Percentiles rank a stretch among this genome's conserved stretches.
Evolutionary conservation across 164 flowering plant species (phyloP).

Genomic region (Dillenia suffruticosa): DNA sequence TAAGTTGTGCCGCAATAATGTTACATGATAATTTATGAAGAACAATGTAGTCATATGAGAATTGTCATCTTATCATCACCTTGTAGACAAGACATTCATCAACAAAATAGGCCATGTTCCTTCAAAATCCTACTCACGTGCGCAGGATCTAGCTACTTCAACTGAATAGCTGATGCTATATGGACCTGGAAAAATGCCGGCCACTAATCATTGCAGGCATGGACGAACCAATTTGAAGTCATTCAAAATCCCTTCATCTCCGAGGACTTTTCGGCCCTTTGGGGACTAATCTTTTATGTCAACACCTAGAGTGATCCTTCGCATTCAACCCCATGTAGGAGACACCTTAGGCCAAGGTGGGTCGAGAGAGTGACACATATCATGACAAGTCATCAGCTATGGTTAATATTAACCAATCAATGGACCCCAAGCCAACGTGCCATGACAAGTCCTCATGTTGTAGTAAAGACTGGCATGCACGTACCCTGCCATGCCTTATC

Average conservation of each 20-base stretch:
- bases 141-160: too few relatives aligned
- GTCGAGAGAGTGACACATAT: conserved; percentile 8
- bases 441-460: conserved; percentile 21
- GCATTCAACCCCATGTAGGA: not conserved
- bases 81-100: too few relatives aligned
- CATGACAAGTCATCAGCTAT: not conserved
- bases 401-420: not conserved
- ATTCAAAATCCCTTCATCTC: conserved; percentile 23
- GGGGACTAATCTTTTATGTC: not conserved
- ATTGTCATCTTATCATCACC: too few relatives aligned
- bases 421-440: conserved; percentile 21
- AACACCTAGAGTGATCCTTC: not conserved
- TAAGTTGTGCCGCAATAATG: too few relatives aligned
- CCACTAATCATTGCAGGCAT: conserved; percentile 24
- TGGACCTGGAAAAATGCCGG: conserved; percentile 16
- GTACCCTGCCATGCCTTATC: conserved; percentile 19
- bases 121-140: too few relatives aligned
- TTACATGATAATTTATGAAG: too few relatives aligned
- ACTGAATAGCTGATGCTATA: too few relatives aligned
- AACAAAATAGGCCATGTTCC: too few relatives aligned
- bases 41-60: too few relatives aligned
- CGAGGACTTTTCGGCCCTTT: not conserved
- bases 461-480: conserved; percentile 23
- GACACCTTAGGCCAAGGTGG: not conserved
- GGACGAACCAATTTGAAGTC: conserved; percentile 19